These are phyloP conservation scores for Tephrocybe sp. DNA, from an alignment of 768 basidiomycete genomes.

Conservation along the genomic window DNA sequence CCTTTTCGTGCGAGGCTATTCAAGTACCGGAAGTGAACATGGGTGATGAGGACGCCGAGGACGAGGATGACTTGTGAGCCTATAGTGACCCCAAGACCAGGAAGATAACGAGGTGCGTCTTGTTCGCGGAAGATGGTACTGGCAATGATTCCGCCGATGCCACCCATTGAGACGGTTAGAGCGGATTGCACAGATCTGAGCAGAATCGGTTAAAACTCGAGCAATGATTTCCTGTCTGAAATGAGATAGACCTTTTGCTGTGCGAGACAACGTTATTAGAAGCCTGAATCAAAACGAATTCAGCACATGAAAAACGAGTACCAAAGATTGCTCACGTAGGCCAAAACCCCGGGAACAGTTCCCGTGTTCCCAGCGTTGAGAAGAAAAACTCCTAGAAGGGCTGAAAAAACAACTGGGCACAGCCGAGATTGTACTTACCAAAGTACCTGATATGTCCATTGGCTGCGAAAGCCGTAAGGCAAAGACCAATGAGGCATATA, in stretches of 20 bases:
- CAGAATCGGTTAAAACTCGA: slow-evolving; percentile 1
- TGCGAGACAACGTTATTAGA: slow-evolving; percentile 49
- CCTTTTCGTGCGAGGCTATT: slow-evolving; percentile 35
- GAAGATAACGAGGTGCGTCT: slow-evolving; percentile 42
- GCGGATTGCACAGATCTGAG: slow-evolving; percentile 34
- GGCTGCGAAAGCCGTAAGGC: slow-evolving; percentile 7
- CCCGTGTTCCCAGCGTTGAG: slow-evolving; percentile 41
- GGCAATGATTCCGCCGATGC: slow-evolving; percentile 42
- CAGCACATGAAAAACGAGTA: neutral
- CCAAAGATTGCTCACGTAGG: slow-evolving; percentile 29
- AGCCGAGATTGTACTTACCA: slow-evolving; percentile 33
- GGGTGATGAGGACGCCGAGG: slow-evolving; percentile 28
- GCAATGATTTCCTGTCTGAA: neutral
- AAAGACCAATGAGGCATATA: slow-evolving; percentile 34
- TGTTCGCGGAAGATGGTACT: slow-evolving; percentile 38
- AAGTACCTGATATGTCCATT: slow-evolving; percentile 8
- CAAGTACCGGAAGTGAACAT: slow-evolving; percentile 31
- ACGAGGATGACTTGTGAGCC: slow-evolving; percentile 37
- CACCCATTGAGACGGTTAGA: slow-evolving; percentile 37
- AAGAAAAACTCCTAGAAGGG: slow-evolving; percentile 37
- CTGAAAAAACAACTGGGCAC: neutral
- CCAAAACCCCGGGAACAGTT: slow-evolving; percentile 41
- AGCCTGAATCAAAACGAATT: slow-evolving; percentile 19
- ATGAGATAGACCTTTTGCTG: slow-evolving; percentile 33
- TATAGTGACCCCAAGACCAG: slow-evolving; percentile 40